Evolutionary conservation across 257 asterid genomes (phyloP).

Genomic region (Scutellaria barbata): DNA sequence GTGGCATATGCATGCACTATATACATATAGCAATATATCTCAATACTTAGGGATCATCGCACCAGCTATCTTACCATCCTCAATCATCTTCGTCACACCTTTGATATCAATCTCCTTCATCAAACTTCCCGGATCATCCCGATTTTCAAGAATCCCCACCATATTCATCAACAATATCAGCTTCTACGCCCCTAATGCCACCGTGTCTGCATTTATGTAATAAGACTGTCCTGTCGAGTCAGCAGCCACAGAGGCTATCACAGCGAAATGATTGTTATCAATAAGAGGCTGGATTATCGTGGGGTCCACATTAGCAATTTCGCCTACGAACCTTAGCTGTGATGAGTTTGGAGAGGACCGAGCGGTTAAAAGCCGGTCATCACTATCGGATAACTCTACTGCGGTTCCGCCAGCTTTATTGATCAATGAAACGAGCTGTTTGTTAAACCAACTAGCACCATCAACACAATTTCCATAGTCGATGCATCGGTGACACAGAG

Average conservation of each 20-base stretch:
- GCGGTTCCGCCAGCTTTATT: conserved; percentile 87
- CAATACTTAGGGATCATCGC: conserved; percentile 94
- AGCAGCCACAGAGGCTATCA: conserved; percentile 83
- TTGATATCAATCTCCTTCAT: conserved; percentile 73
- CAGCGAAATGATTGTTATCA: conserved; percentile 71
- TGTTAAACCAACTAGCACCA: conserved; percentile 81
- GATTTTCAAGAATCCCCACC: conserved; percentile 66
- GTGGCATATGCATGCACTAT: too few species aligned
- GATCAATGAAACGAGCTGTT: conserved; percentile 69
- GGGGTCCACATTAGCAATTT: conserved; percentile 71
- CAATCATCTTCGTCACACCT: conserved; percentile 77
- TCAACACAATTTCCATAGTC: conserved; percentile 83
- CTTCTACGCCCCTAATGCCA: conserved; percentile 76
- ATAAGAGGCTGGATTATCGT: conserved; percentile 58
- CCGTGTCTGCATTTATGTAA: conserved; percentile 81
- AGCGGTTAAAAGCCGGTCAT: conserved; percentile 71
- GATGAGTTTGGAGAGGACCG: conserved; percentile 66
- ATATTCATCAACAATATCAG: conserved; percentile 71
- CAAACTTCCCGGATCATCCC: conserved; percentile 61
- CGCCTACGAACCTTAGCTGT: conserved; percentile 82
- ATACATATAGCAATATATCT: too few species aligned
- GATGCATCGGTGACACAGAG: conserved; percentile 83
- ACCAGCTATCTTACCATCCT: conserved; percentile 66
- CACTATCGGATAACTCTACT: conserved; percentile 77
- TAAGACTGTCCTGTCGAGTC: conserved; percentile 61